Evolutionary conservation across 179 eudicot genomes (phyloP), one percentile per base, ranked within the genome.

Genomic region (Spergularia azorica): DNA sequence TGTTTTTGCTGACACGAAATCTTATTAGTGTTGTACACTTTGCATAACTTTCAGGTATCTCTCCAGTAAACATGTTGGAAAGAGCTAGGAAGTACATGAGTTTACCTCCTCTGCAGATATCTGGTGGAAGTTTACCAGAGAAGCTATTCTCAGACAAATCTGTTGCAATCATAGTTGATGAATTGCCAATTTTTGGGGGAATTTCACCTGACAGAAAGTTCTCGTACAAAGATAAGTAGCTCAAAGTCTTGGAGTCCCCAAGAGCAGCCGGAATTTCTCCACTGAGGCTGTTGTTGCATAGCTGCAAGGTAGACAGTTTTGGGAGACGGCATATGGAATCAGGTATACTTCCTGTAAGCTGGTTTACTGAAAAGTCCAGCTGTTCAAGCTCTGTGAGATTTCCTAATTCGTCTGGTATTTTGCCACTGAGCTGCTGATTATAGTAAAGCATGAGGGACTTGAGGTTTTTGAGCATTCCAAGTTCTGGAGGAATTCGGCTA

Each of bases 81-180:
- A 92, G 87, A 39, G 86, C 86, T 51, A 88, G 90, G 55, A 90
- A 84, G 86, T 87, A 90, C 38, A 77, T 26, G 73, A 94, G 85
- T 68, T 86, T 86, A 73, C 93, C 96, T 83, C 84, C 85, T 17
- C 63, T 86, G 85, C 98, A 94, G 63, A 84, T 61, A 14, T 85
- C 76, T 48, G 79, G 79, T 1, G 98, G 98, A 38, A 94, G 75
- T 62, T 79, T 72, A 50, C 98, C 93, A 0, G 89, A 68, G 6
- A 94, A 75, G 4, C 38, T 75, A 76, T 94, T 94, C 75, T 94
- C 96, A 0, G 98, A 94, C 78, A 94, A 68, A 62, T 92, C 97
- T 52, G 91, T 14, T 10, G 83, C 79, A 11, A 79, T 55, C 85
- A 94, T 68, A 10, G 84, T 41, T 17, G 97, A 87, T 14, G 76